Base-by-base conservation (phyloP, 192 early-diverging fungal species). In the Dispira simplex region DNA sequence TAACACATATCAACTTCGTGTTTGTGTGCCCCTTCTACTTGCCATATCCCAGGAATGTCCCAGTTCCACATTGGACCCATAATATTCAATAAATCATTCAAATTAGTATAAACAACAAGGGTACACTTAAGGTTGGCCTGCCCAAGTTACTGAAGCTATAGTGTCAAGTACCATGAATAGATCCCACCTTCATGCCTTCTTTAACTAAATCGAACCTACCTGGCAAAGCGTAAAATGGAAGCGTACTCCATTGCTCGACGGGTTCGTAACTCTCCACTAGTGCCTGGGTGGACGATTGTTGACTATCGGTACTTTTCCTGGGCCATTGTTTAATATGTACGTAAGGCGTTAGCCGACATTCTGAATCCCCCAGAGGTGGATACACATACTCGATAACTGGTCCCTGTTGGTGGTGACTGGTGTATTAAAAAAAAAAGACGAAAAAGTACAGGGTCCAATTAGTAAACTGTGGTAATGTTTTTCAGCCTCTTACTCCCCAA, bases 201-300 rank as follows among this genome's bases (percentile, higher is more conserved):
- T 39, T 6, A 6, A 39, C 32, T 6, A 39, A 39, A 39, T 39
- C 6, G 32, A 56, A 28, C 54, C 23, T 56, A 56, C 54, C 54
- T 14, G 59, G 59, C 14, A 62, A 45, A 20, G 59, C 59, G n/a
- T 62, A 62, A 39, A 62, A 62, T 13, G 59, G 59, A 16, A 62
- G 44, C n/a, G 59, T 46, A 20, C 12, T 16, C 59, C 59, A 62
- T 3, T 21, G 28, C 16, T 56, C 54, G 44, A 45, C 46, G 32
- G 32, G 59, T 45, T 62, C 54, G 28, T 27, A 26, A 21, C 0
- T 3, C 25, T 56, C 54, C 12, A 28, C 28, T 21, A 27, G 28
- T 25, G 3, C 54, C 20, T 21, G 54, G 18, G 54, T 13, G 13
- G 25, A 21, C 25, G 54, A 56, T 21, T 21, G 25, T 3, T 56